Evolutionary conservation across 2,329 filamentous ascomycete species (phyloP).

Genomic region (Cytospora piceicola): DNA sequence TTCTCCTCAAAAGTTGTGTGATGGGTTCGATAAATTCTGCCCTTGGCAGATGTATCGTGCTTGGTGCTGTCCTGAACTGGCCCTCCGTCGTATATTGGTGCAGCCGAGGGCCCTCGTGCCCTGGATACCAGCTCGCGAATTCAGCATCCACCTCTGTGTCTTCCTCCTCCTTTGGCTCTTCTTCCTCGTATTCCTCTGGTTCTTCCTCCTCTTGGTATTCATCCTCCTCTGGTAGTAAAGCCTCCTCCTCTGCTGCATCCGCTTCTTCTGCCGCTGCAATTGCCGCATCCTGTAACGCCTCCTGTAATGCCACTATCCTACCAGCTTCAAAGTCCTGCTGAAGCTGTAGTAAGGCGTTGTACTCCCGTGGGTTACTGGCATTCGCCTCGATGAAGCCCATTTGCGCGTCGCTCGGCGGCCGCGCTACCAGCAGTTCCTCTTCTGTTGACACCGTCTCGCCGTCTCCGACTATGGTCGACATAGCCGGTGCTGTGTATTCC

Average conservation of each 20-base stretch:
- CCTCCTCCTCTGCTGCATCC: slow-evolving; percentile 37
- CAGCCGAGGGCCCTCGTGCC: slow-evolving; percentile 52
- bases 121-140: slow-evolving; percentile 33
- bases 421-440: slow-evolving; percentile 27
- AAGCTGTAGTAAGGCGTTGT: slow-evolving; percentile 56
- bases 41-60: slow-evolving; percentile 75
- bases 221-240: slow-evolving; percentile 37
- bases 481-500: slow-evolving; percentile 47
- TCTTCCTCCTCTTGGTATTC: slow-evolving; percentile 37
- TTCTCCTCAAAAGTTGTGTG: slow-evolving; percentile 66
- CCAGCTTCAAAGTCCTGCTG: slow-evolving; percentile 61
- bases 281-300: slow-evolving; percentile 40
- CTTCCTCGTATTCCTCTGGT: slow-evolving; percentile 42
- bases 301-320: slow-evolving; percentile 39
- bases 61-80: slow-evolving; percentile 73
- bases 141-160: slow-evolving; percentile 39
- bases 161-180: slow-evolving; percentile 37
- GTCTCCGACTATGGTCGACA: slow-evolving; percentile 51
- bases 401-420: slow-evolving; percentile 40
- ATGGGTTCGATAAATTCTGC: slow-evolving; percentile 73
- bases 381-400: slow-evolving; percentile 51
- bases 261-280: slow-evolving; percentile 8
- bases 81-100: slow-evolving; percentile 77
- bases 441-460: slow-evolving; percentile 38
- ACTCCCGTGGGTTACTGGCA: slow-evolving; percentile 60